Conservation (phyloP, 495 filamentous ascomycete genomes). For the Lineolata rhizophorae region DNA sequence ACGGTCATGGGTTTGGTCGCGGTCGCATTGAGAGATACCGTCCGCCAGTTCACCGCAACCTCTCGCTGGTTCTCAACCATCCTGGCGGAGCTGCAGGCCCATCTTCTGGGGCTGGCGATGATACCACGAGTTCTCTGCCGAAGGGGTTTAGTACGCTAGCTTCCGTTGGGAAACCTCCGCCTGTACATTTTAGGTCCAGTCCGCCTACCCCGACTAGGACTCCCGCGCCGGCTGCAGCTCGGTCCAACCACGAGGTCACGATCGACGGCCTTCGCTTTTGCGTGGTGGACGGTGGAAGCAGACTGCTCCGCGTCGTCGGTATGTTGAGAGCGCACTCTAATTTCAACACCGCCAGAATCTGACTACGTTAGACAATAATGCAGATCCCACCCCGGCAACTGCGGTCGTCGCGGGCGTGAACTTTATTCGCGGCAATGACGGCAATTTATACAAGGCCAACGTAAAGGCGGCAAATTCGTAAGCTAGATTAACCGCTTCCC, state of each 20-base stretch:
- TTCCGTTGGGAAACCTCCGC: too few species aligned
- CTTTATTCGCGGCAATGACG: slow-evolving; percentile 76
- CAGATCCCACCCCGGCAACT: slow-evolving; percentile 45
- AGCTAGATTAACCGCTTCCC: slow-evolving; percentile 12
- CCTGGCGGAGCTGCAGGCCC: slow-evolving; percentile 37
- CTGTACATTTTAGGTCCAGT: slow-evolving; percentile 14
- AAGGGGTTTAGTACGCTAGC: too few species aligned
- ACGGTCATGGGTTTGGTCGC: neutral
- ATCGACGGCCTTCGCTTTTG: slow-evolving; percentile 60
- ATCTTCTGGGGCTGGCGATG: too few species aligned
- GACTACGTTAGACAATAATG: neutral
- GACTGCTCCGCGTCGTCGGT: slow-evolving; percentile 60
- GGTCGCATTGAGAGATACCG: slow-evolving; percentile 2
- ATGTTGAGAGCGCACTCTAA: slow-evolving; percentile 11
- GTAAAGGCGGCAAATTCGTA: slow-evolving; percentile 30
- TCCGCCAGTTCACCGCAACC: slow-evolving; percentile 3
- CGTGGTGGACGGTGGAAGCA: slow-evolving; percentile 61
- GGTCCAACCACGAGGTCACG: slow-evolving; percentile 36
- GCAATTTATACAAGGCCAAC: slow-evolving; percentile 51
- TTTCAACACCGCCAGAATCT: slow-evolving; percentile 23
- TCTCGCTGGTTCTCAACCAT: slow-evolving; percentile 4
- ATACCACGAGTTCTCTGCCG: too few species aligned
- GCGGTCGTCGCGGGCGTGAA: slow-evolving; percentile 59
- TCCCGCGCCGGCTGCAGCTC: slow-evolving; percentile 16
- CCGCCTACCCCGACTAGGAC: slow-evolving; percentile 13